These are phyloP conservation scores for Acanthamoeba lugdunensis DNA, from an alignment of 208 protist genomes.

Conservation along the genomic window DNA sequence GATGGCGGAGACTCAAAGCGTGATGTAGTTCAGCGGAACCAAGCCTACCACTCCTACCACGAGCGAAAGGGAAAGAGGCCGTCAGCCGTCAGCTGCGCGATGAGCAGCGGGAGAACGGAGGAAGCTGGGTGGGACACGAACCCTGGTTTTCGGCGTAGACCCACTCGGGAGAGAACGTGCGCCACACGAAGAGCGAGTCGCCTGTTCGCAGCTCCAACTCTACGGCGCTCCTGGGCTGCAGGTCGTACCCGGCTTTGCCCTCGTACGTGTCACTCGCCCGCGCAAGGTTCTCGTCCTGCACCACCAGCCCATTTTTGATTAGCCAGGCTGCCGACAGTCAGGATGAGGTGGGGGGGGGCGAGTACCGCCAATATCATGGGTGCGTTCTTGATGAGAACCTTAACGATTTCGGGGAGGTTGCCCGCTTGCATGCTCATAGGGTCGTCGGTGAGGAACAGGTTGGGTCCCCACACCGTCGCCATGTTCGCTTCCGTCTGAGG, in stretches of 20 bases:
- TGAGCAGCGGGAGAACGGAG: neutral
- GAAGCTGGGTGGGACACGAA: neutral
- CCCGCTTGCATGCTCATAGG: conserved; percentile 57
- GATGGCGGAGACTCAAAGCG: neutral
- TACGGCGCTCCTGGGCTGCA: conserved; percentile 11
- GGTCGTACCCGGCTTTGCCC: conserved; percentile 20
- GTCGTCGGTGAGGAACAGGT: conserved; percentile 9
- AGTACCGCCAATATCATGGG: conserved; percentile 62
- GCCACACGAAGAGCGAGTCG: conserved; percentile 51
- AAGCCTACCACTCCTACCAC: conserved; percentile 7
- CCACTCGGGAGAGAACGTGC: conserved; percentile 54
- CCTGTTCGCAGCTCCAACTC: conserved; percentile 45
- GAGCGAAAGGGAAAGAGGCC: neutral
- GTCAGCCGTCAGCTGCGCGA: neutral
- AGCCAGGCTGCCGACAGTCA: neutral
- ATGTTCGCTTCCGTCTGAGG: conserved; percentile 47
- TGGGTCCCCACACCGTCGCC: conserved; percentile 69
- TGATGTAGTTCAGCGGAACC: conserved; percentile 63
- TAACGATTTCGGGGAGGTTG: neutral
- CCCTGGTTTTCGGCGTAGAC: conserved; percentile 62
- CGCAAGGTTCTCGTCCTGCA: conserved; percentile 25
- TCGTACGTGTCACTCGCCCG: conserved; percentile 45
- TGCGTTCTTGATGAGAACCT: conserved; percentile 46
- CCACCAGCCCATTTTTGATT: neutral
- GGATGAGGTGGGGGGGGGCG: neutral